Base-by-base conservation (phyloP, 2,329 filamentous ascomycete species). In the Pestalotiopsis sp. region DNA sequence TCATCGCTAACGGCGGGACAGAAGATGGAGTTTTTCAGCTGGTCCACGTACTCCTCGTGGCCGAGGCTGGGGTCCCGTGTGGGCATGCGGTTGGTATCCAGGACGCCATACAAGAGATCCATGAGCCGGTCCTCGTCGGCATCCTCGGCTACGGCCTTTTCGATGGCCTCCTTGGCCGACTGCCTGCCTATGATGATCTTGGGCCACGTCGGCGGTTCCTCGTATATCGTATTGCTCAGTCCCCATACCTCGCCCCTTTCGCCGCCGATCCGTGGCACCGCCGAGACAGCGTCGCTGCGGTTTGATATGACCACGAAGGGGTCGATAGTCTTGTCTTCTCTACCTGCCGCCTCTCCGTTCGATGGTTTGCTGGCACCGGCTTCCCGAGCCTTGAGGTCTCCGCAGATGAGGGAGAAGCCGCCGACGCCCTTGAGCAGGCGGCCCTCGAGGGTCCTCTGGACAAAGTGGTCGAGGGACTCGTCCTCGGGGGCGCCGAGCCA, bases 321-420 rank as follows among this genome's bases (percentile, higher is more conserved):
- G 69, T 87, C 81, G 25, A 85, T 75, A 9, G 70, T 69, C 27
- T 64, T 38, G 25, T 52, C 38, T 4, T 31, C 61, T 13, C 14
- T 70, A 66, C 60, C 69, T 68, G 68, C 63, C 1, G 23, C 2
- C 14, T n/a, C 57, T 1, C 27, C 57, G 4, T 59, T 59, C 9
- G 57, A 12, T 17, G 13, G 7, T 23, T 27, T 17, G 65, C 69
- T 69, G 31, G 40, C 63, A 45, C 40, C 59, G 17, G 70, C 36
- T n/a, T 65, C 68, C 66, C 70, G 76, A 25, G 73, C 63, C 59
- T 81, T 83, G 61, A 92, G 80, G 74, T 89, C 90, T 9, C 88
- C 89, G 70, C 89, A 91, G n/a, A 91, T 82, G 75, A 92, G 84
- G 27, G 88, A 90, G 75, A 92, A 92, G 0, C 90, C 90, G 6